These are phyloP conservation scores for Glomus cerebriforme DNA, from an alignment of 192 early-diverging fungal species.

Conservation along the genomic window DNA sequence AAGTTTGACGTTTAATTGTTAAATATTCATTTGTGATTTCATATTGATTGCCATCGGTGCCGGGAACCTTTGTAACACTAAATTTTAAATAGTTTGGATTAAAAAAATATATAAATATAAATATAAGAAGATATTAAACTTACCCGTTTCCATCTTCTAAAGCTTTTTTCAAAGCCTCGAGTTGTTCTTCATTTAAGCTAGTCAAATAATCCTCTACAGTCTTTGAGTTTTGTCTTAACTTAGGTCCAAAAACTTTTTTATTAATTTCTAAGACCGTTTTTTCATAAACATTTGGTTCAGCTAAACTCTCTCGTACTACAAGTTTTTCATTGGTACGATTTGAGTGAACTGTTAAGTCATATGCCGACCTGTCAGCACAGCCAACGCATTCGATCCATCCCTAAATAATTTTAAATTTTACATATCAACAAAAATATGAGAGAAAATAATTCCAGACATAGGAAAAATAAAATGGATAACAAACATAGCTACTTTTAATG, in stretches of 20 bases:
- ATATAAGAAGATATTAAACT: slow-evolving; percentile 43
- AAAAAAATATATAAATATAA: slow-evolving; percentile 35
- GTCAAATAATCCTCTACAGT: slow-evolving; percentile 79
- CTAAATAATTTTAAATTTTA: slow-evolving; percentile 35
- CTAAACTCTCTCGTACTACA: slow-evolving; percentile 85
- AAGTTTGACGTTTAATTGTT: slow-evolving; percentile 37
- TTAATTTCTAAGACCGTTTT: slow-evolving; percentile 83
- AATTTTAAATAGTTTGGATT: slow-evolving; percentile 22
- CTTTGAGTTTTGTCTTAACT: slow-evolving; percentile 91
- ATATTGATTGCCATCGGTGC: slow-evolving; percentile 15
- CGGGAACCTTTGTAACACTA: slow-evolving; percentile 11
- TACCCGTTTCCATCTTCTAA: slow-evolving; percentile 67
- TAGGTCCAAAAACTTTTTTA: slow-evolving; percentile 93
- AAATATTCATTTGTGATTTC: slow-evolving; percentile 35
- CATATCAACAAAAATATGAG: not conserved
- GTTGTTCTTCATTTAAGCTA: slow-evolving; percentile 51
- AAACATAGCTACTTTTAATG: slow-evolving; percentile 83
- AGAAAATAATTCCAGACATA: not conserved
- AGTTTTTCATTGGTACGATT: slow-evolving; percentile 90
- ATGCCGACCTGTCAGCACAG: slow-evolving; percentile 98
- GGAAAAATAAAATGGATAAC: slow-evolving; percentile 30
- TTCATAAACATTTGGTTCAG: slow-evolving; percentile 78
- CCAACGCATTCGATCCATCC: slow-evolving; percentile 99
- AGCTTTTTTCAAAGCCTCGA: slow-evolving; percentile 61
- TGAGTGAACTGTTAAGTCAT: slow-evolving; percentile 91